Evolutionary conservation across 1,284 basidiomycete species (phyloP).

Genomic region (Fereydounia khargensis): DNA sequence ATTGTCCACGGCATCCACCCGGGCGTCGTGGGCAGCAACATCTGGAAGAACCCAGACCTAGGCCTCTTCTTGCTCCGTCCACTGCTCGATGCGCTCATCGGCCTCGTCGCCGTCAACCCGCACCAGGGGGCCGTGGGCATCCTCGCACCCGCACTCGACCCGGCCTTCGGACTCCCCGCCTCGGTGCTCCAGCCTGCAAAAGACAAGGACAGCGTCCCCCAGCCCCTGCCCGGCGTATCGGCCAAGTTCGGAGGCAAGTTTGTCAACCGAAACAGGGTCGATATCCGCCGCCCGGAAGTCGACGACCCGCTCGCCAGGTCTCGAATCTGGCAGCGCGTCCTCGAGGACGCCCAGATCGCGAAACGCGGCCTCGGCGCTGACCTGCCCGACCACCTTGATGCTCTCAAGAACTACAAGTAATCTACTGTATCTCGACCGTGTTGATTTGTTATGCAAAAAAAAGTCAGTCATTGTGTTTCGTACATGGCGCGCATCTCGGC

Average conservation of each 20-base stretch:
- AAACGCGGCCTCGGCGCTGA: constrained; percentile 11
- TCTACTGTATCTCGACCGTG: no score
- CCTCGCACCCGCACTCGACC: constrained; percentile 25
- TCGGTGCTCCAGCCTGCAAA: constrained; percentile 2
- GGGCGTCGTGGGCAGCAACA: constrained; percentile 33
- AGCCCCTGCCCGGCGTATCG: constrained; percentile 14
- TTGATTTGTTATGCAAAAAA: no score
- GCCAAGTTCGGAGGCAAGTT: constrained; percentile 39
- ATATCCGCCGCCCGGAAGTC: constrained; percentile 30
- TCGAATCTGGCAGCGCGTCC: constrained; percentile 30
- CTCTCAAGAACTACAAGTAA: no score
- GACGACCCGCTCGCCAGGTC: constrained; percentile 31
- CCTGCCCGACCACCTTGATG: constrained; percentile 24
- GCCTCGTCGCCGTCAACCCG: constrained; percentile 8
- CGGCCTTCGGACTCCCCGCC: constrained; percentile 24
- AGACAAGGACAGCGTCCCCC: constrained; percentile 1
- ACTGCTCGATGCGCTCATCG: constrained; percentile 5
- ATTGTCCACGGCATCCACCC: constrained; percentile 44
- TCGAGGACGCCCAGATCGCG: constrained; percentile 22
- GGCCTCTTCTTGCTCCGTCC: not conserved
- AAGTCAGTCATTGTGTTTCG: no score
- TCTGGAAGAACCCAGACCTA: constrained; percentile 31
- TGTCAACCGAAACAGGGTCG: constrained; percentile 25
- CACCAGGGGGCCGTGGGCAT: constrained; percentile 36
- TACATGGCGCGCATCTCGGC: constrained; percentile 40